Conservation (phyloP, 768 basidiomycete genomes). For the Thelephora aurantiotincta region DNA sequence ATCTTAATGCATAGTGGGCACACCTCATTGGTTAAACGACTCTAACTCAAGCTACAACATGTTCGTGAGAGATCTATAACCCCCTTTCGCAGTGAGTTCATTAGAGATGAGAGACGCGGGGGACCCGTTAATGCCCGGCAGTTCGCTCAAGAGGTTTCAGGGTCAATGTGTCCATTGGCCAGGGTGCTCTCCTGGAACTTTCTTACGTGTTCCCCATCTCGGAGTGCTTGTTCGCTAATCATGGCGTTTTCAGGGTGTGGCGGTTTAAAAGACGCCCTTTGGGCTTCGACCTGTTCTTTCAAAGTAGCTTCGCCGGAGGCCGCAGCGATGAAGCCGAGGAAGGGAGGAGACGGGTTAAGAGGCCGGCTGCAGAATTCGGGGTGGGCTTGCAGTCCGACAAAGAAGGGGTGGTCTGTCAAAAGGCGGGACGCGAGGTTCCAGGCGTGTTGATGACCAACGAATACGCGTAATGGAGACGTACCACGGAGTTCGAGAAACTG, state of each 20-base stretch:
- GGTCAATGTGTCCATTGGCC: neutral
- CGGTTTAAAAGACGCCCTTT: constrained; percentile 45
- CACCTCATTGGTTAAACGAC: too few species aligned
- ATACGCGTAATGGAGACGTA: constrained; percentile 21
- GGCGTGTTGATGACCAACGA: neutral
- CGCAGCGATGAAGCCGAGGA: constrained; percentile 91
- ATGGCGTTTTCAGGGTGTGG: constrained; percentile 68
- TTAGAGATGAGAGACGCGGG: too few species aligned
- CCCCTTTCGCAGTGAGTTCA: too few species aligned
- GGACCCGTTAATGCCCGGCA: too few species aligned
- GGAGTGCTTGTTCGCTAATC: constrained; percentile 51
- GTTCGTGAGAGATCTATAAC: too few species aligned
- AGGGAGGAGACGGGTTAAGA: constrained; percentile 91
- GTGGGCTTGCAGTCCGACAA: constrained; percentile 89
- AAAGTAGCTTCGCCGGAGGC: constrained; percentile 41
- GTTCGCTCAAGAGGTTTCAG: neutral
- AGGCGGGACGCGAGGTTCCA: neutral
- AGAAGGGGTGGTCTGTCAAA: constrained; percentile 90
- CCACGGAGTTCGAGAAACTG: constrained; percentile 82
- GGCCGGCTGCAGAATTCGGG: constrained; percentile 98
- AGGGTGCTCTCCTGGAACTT: neutral
- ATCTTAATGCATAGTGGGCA: too few species aligned
- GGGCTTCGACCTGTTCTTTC: constrained; percentile 57
- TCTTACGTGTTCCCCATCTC: constrained; percentile 8
- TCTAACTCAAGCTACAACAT: too few species aligned